phyloP scores from a whole-genome alignment of 1,284 basidiomycete genomes.

The Xanthoconium separans region DNA sequence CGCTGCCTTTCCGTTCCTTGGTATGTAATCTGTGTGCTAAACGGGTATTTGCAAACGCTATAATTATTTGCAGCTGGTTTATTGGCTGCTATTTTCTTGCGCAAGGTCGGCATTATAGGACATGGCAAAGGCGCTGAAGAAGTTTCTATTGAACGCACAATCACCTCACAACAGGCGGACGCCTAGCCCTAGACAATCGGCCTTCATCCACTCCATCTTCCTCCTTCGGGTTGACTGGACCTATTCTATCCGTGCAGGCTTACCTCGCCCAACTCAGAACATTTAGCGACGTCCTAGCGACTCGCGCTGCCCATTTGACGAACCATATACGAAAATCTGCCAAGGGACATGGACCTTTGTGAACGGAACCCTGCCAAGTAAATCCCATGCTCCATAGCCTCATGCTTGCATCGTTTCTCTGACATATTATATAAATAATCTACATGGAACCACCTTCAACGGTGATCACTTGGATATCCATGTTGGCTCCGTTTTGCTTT shows the following conservation, averaged over 20 bases:
- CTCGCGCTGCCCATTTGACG: background rate
- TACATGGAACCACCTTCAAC: background rate
- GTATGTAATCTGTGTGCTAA: conserved; percentile 33
- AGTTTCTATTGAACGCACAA: conserved; percentile 23
- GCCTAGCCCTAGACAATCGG: conserved; percentile 9
- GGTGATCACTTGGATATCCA: background rate
- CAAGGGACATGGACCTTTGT: background rate
- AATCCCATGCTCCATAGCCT: background rate
- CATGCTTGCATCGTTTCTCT: background rate
- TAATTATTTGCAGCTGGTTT: conserved; percentile 40
- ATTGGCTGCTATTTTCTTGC: conserved; percentile 52
- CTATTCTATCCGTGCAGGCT: background rate
- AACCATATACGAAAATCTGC: conserved; percentile 6
- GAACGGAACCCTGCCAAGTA: background rate
- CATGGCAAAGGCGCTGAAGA: conserved; percentile 8
- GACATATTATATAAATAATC: background rate
- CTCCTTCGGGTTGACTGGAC: background rate
- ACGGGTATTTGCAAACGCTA: background rate
- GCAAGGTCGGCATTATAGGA: conserved; percentile 61
- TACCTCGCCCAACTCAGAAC: background rate
- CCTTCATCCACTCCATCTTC: background rate
- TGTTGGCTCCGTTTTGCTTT: no score
- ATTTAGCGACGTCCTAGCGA: background rate
- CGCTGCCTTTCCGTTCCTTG: conserved; percentile 58
- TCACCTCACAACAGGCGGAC: conserved; percentile 13